Conservation (phyloP, 306 rosid species). For the Spatholobus suberectus region DNA sequence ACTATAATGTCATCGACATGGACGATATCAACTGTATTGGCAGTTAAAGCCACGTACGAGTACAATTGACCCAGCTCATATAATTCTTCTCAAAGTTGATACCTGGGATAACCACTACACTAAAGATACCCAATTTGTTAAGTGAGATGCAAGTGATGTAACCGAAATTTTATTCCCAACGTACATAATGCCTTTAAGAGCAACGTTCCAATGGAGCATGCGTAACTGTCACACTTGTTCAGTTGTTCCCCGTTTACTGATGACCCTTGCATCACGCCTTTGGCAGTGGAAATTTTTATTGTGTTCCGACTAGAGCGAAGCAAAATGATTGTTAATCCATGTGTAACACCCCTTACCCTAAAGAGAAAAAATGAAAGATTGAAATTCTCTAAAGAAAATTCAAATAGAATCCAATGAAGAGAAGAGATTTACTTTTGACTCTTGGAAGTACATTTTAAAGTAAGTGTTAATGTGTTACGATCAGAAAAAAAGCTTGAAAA, state of each 20-base stretch:
- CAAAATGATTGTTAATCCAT: constrained; percentile 25
- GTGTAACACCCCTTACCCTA: background rate
- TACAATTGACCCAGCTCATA: background rate
- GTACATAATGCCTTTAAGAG: background rate
- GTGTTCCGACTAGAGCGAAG: background rate
- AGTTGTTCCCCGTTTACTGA: constrained; percentile 15
- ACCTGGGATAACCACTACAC: background rate
- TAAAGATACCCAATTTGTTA: background rate
- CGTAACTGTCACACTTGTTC: background rate
- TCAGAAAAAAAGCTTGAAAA: background rate
- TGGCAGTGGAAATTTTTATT: background rate
- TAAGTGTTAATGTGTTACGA: background rate
- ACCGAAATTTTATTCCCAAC: background rate
- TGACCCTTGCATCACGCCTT: constrained; percentile 23
- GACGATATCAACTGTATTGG: constrained; percentile 57
- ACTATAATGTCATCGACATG: constrained; percentile 62
- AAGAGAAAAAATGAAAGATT: background rate
- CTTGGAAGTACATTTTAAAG: too few species aligned
- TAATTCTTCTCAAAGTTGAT: background rate
- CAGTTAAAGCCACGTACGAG: constrained; percentile 40
- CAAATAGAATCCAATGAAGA: background rate
- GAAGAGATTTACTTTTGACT: background rate
- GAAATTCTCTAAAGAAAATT: background rate
- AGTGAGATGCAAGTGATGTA: background rate
- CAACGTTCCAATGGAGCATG: background rate